Evolutionary conservation across 768 basidiomycete genomes (phyloP).

Genomic region (Albatrellus ellisii): DNA sequence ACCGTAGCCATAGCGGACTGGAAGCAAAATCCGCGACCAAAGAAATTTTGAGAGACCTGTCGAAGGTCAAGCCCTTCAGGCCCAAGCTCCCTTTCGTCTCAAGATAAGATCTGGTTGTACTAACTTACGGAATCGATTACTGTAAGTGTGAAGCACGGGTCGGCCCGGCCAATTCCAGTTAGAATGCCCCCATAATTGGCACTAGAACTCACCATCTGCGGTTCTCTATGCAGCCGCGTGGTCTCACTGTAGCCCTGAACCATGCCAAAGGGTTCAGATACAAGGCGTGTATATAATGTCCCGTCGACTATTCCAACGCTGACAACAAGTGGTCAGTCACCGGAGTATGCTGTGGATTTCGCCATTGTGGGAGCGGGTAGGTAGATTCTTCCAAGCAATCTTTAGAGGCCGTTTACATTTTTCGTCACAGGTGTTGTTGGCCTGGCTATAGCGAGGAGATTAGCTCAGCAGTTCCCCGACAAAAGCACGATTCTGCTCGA

Average conservation of each 20-base stretch:
- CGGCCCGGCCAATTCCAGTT: too few species aligned
- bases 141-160: too few species aligned
- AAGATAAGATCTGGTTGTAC: too few species aligned
- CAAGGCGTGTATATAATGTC: slow-evolving; percentile 30
- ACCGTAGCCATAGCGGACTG: background rate
- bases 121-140: too few species aligned
- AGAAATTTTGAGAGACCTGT: too few species aligned
- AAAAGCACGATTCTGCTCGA: slow-evolving; percentile 77
- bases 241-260: slow-evolving; percentile 47
- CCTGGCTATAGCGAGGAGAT: slow-evolving; percentile 67
- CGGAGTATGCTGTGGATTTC: slow-evolving; percentile 68
- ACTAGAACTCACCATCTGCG: too few species aligned
- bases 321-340: slow-evolving; percentile 26
- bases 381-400: slow-evolving; percentile 2
- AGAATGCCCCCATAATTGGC: too few species aligned
- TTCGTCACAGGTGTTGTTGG: slow-evolving; percentile 59
- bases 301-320: background rate
- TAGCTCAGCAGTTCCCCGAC: slow-evolving; percentile 47
- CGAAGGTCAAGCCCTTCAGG: too few species aligned
- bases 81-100: too few species aligned
- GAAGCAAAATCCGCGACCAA: background rate
- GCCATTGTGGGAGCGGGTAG: slow-evolving; percentile 81
- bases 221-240: slow-evolving; percentile 4
- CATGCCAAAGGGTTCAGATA: slow-evolving; percentile 42
- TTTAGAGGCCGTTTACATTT: background rate